Conservation (phyloP, 2,329 filamentous ascomycete species). For the Coniochaeta hoffmannii region DNA sequence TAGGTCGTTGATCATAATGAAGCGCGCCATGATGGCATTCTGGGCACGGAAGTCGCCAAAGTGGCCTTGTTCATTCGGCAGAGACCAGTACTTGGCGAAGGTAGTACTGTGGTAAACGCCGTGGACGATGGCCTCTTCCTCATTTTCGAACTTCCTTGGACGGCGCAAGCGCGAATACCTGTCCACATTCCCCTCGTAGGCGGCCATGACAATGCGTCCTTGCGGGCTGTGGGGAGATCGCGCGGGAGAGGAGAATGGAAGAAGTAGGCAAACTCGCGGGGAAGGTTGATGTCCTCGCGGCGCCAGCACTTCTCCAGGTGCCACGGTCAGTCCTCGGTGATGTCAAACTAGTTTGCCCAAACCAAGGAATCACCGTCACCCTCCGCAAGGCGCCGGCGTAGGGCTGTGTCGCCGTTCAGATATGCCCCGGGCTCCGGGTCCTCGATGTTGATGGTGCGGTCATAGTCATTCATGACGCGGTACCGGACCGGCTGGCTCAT, state of each 20-base stretch:
- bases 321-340: slow-evolving; percentile 18
- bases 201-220: slow-evolving; percentile 28
- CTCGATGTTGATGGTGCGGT: slow-evolving; percentile 11
- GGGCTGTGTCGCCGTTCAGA: slow-evolving; percentile 27
- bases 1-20: slow-evolving; percentile 9
- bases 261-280: slow-evolving; percentile 4
- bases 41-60: too few species aligned
- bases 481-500: slow-evolving; percentile 19
- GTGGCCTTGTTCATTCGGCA: too few species aligned
- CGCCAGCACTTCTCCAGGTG: too few species aligned
- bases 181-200: slow-evolving; percentile 28
- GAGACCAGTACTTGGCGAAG: slow-evolving; percentile 6
- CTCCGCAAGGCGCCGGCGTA: slow-evolving; percentile 12
- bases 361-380: too few species aligned
- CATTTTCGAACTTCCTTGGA: slow-evolving; percentile 7
- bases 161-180: slow-evolving; percentile 25
- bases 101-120: slow-evolving; percentile 9
- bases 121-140: background rate
- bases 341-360: slow-evolving; percentile 20
- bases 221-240: slow-evolving; percentile 26
- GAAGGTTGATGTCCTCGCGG: too few species aligned
- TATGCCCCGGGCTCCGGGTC: slow-evolving; percentile 1
- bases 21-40: slow-evolving; percentile 1
- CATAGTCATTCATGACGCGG: slow-evolving; percentile 28
- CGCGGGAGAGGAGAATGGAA: slow-evolving; percentile 23